Conservation (phyloP, 805 yeast genomes). For the Kazachstania viticola region DNA sequence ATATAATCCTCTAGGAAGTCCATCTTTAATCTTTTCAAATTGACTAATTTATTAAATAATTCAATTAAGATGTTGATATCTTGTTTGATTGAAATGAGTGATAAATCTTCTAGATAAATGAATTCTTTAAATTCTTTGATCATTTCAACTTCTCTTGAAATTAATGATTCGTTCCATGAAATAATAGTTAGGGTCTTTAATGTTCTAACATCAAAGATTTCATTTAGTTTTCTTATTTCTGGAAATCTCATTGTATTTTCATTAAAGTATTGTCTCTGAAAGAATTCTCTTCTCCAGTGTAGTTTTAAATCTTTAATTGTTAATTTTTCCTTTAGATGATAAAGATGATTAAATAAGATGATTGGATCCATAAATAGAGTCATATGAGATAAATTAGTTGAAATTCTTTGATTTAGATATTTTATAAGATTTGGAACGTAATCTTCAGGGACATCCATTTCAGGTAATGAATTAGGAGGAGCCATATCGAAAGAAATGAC, state of each 20-base stretch:
- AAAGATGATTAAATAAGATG: constrained; percentile 27
- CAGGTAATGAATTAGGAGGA: constrained; percentile 29
- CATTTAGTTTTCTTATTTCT: constrained; percentile 20
- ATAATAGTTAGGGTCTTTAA: constrained; percentile 30
- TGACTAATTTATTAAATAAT: constrained; percentile 20
- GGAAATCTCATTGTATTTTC: constrained; percentile 9
- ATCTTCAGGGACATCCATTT: constrained; percentile 15
- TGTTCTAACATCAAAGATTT: constrained; percentile 27
- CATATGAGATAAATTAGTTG: constrained; percentile 23
- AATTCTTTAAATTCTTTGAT: constrained; percentile 30
- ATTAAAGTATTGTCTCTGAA: constrained; percentile 21
- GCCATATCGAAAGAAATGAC: constrained; percentile 28
- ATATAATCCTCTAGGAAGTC: constrained; percentile 29
- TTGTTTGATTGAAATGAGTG: constrained; percentile 31
- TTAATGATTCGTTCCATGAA: constrained; percentile 32
- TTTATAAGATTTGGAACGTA: constrained; percentile 24
- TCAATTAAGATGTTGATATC: constrained; percentile 25
- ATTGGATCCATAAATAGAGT: constrained; percentile 32
- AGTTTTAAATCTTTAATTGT: constrained; percentile 29
- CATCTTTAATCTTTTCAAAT: constrained; percentile 29
- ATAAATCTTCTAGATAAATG: constrained; percentile 27
- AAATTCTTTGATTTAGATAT: constrained; percentile 21
- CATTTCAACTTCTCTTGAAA: constrained; percentile 26
- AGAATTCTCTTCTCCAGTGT: constrained; percentile 33
- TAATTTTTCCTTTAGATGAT: constrained; percentile 21